Base-by-base conservation (phyloP, 2,329 filamentous ascomycete genomes). In the Massarina eburnea region DNA sequence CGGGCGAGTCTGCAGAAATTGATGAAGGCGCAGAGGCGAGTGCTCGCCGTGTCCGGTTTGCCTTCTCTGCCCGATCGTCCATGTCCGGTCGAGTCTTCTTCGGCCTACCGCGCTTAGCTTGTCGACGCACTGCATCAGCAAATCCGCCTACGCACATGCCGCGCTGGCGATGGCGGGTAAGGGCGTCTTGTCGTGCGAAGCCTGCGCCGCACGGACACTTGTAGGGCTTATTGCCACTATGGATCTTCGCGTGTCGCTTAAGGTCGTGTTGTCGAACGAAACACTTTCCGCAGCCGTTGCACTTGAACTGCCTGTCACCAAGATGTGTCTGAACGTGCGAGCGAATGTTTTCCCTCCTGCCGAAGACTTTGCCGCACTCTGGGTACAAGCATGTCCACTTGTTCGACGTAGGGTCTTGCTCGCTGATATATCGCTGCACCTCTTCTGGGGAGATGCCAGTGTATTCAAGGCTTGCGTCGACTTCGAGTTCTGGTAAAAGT, bases 281-380 rank as follows among this genome's bases (percentile, higher is more conserved):
- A 73, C 91, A 92, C 74, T 97, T 97, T 41, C 87, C 80, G 75
- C 94, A 99, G 44, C 88, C 86, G 36, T 92, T 91, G 73, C 94
- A 99, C 70, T 89, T 86, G 74, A 90, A 99, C 68, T 96, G 94
- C 38, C 94, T 83, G 70, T 99, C 94, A 61, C 95, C 94, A 54
- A 99, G 85, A 72, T 99, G 94, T 3, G 94, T 99, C 73, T 99
- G 94, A 12, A 99, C 89, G 69, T 99, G 94, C 1, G 91, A 95
- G 69, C 96, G 95, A 76, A 97, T 96, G 73, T 99, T 97, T 71
- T 99, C 94, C 70, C 96, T 95, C 58, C 94, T 84, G n/a, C 91
- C 92, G 66, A 99, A 97, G 42, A 85, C 83, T 71, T 96, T 95
- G 58, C 85, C 82, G 71, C 94, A 99, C 21, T 84, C 85, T 8